A percentile compares a stretch with the other conserved stretches of the same genome.
Conservation (phyloP, 768 basidiomycete species). For the Hypholoma sublateritium region DNA sequence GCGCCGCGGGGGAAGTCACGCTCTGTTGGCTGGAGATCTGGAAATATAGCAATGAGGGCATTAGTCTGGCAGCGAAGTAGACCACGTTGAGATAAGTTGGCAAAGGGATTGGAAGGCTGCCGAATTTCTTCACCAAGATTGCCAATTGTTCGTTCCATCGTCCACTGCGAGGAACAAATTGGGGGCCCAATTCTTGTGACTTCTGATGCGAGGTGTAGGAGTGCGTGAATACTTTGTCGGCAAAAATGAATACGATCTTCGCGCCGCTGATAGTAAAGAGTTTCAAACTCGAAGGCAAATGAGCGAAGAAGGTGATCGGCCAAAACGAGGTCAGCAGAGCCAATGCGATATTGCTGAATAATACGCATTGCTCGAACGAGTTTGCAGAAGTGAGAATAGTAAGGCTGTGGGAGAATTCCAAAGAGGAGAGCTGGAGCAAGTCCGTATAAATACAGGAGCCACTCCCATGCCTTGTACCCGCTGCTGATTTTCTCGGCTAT, state of each 20-base stretch:
- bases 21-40: slow-evolving; percentile 1
- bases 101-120: slow-evolving; percentile 10
- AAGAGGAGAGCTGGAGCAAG: slow-evolving; percentile 28
- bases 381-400: slow-evolving; percentile 31
- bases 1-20: slow-evolving; percentile 5
- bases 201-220: slow-evolving; percentile 28
- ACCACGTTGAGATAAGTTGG: slow-evolving; percentile 9
- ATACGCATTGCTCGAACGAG: slow-evolving; percentile 13
- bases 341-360: no score
- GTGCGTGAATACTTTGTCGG: slow-evolving; percentile 29
- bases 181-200: slow-evolving; percentile 20
- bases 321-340: no score
- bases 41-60: slow-evolving; percentile 8
- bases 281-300: slow-evolving; percentile 30
- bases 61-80: slow-evolving; percentile 9
- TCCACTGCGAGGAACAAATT: slow-evolving; percentile 4
- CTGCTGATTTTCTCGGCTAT: slow-evolving; percentile 6
- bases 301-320: no score
- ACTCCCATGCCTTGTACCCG: slow-evolving; percentile 30
- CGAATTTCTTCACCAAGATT: slow-evolving; percentile 11
- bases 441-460: slow-evolving; percentile 25
- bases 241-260: slow-evolving; percentile 30
- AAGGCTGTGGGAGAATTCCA: slow-evolving; percentile 22
- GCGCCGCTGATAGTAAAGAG: slow-evolving; percentile 29
- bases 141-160: slow-evolving; percentile 12